Evolutionary conservation across 1,284 basidiomycete species (phyloP), one percentile per base, ranked within the genome.

Genomic region (Ustilago hordei): DNA sequence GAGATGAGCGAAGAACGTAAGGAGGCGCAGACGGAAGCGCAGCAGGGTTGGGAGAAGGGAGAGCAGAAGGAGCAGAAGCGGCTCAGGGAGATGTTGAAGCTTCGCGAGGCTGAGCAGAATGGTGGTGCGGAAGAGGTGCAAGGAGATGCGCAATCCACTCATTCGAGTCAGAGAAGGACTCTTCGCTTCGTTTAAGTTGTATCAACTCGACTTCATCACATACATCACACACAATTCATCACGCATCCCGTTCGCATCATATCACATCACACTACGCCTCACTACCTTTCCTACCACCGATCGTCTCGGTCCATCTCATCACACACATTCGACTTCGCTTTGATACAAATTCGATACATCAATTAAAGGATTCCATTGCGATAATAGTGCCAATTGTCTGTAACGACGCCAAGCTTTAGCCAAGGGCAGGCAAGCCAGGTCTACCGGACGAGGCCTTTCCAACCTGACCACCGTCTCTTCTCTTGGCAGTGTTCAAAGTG

Each of bases 31-130:
- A 34, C 47, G 17, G 73, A 76, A 54, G 73, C 73, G 9, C n/a
- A 39, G 15, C n/a, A 56, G 12, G 73, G 73, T 8, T 76, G 73
- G 73, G 55, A 70, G 52, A 60, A 36, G 23, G 69, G 69, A 12
- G 52, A 70, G 55, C n/a, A 60, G 45, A 48, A 34, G 11, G 73
- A 76, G 47, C 53, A 60, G 39, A 65, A 57, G 36, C 36, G 73
- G 0, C n/a, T 70, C 36, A 2, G 23, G 2, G 64, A 70, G 52
- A 70, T 76, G 56, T n/a, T 75, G 13, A 17, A 43, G 55, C 41
- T 65, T 1, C 50, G 69, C 31, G 64, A 41, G 3, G 15, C 19
- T 8, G 47, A 48, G 50, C 17, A 47, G 47, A 45, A 5, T 34
- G 41, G 41, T 12, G 32, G 41, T 11, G 23, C 23, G 23, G 23